These are phyloP conservation scores for Cynara cardunculus DNA, from an alignment of 129 eudicot species.

Conservation along the genomic window DNA sequence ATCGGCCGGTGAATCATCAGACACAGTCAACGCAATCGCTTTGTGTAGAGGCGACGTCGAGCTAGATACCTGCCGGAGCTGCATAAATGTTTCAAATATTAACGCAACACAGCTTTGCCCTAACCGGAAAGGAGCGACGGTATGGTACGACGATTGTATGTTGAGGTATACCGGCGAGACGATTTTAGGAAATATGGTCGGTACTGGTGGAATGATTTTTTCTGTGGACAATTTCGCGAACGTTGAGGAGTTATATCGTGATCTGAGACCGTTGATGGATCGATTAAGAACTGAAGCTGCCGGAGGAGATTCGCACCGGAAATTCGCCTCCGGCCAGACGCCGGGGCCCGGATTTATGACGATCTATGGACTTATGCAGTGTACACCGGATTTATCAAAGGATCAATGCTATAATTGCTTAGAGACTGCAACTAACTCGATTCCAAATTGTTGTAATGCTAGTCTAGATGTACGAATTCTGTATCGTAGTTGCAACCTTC, in stretches of 20 bases:
- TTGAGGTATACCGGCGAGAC: conserved; percentile 34
- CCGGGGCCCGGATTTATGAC: conserved; percentile 2
- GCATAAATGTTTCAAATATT: conserved; percentile 5
- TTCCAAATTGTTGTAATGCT: conserved; percentile 26
- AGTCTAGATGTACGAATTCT: conserved; percentile 35
- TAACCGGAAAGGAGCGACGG: conserved; percentile 19
- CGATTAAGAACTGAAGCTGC: conserved; percentile 27
- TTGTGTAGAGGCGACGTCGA: conserved; percentile 36
- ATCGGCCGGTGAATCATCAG: conserved; percentile 19
- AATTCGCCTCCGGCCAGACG: conserved; percentile 30
- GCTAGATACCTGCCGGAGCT: conserved; percentile 9
- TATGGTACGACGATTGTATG: conserved; percentile 41
- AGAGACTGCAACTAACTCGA: neutral
- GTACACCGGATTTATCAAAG: conserved; percentile 52
- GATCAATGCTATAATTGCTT: conserved; percentile 40
- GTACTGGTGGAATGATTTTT: neutral
- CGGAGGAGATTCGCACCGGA: conserved; percentile 23
- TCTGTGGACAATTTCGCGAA: neutral
- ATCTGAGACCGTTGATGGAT: conserved; percentile 29
- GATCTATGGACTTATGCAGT: conserved; percentile 44
- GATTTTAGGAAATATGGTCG: neutral
- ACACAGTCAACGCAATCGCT: conserved; percentile 23
- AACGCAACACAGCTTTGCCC: conserved; percentile 21
- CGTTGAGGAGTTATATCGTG: conserved; percentile 13
- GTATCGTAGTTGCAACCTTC: conserved; percentile 40